These are phyloP conservation scores for Podospora australis DNA, from an alignment of 495 filamentous ascomycete species.

Conservation along the genomic window DNA sequence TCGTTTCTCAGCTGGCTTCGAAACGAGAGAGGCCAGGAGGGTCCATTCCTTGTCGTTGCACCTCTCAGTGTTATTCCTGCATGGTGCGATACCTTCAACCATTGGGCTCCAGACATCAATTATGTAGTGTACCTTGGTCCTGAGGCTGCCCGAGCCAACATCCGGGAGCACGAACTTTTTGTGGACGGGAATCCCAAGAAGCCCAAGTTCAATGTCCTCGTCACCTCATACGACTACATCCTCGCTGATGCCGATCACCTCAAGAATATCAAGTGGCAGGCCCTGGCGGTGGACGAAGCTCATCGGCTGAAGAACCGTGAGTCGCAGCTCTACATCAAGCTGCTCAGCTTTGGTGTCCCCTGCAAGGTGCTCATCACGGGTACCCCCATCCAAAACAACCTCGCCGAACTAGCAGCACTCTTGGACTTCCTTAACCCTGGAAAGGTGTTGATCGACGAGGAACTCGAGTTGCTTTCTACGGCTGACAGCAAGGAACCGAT, in stretches of 20 bases:
- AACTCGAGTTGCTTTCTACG: conserved; percentile 59
- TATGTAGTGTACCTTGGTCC: conserved; percentile 95
- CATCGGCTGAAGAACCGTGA: conserved; percentile 96
- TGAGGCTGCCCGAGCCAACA: conserved; percentile 69
- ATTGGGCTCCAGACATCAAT: conserved; percentile 94
- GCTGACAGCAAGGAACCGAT: conserved; percentile 32
- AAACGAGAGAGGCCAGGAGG: conserved; percentile 83
- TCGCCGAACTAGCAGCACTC: conserved; percentile 83
- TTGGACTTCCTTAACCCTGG: conserved; percentile 96
- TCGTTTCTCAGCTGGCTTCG: conserved; percentile 96
- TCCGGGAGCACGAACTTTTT: conserved; percentile 83
- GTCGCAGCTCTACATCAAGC: conserved; percentile 79
- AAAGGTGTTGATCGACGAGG: conserved; percentile 74
- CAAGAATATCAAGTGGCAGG: conserved; percentile 90
- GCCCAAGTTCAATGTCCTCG: conserved; percentile 87
- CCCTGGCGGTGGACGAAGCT: conserved; percentile 91
- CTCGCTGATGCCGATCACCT: conserved; percentile 71
- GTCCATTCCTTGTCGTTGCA: conserved; percentile 91
- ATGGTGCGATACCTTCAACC: conserved; percentile 95
- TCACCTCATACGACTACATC: conserved; percentile 96
- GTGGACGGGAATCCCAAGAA: conserved; percentile 73
- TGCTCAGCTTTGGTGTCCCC: conserved; percentile 77
- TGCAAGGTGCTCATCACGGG: conserved; percentile 90
- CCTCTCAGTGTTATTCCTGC: conserved; percentile 93
- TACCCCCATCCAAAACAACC: conserved; percentile 94